Percentiles rank a stretch among this genome's conserved stretches.
These are phyloP conservation scores for Phytophthora sp. DNA, from an alignment of 352 stramenopile species.

Conservation along the genomic window DNA sequence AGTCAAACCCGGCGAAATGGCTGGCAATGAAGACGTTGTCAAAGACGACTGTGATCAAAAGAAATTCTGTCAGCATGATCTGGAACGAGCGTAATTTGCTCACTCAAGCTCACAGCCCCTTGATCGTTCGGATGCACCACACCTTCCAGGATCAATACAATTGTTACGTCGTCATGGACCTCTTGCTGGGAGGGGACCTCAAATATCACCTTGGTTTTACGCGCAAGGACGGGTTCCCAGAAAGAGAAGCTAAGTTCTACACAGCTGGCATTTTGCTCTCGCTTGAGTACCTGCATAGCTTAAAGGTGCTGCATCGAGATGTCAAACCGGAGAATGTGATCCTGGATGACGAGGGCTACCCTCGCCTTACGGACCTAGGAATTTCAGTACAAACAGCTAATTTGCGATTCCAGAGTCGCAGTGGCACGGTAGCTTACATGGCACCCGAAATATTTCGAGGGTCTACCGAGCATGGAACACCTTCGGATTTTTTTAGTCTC, in stretches of 20 bases:
- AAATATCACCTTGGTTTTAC: conserved; percentile 66
- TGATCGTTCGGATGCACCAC: conserved; percentile 71
- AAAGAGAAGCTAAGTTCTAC: conserved; percentile 64
- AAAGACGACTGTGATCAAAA: conserved; percentile 61
- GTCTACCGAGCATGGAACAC: conserved; percentile 56
- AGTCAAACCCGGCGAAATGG: conserved; percentile 53
- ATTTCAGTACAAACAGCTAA: conserved; percentile 61
- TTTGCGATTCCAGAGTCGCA: conserved; percentile 57
- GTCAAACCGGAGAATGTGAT: conserved; percentile 90
- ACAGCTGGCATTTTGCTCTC: conserved; percentile 61
- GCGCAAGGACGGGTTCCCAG: conserved; percentile 61
- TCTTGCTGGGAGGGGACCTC: conserved; percentile 75
- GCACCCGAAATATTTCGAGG: conserved; percentile 70
- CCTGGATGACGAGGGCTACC: conserved; percentile 78
- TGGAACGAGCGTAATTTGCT: conserved; percentile 81
- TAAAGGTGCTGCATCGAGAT: conserved; percentile 79
- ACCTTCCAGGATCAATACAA: conserved; percentile 69
- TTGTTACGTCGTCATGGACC: conserved; percentile 84
- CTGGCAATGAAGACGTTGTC: conserved; percentile 80
- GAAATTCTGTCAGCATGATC: conserved; percentile 73
- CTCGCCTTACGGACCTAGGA: conserved; percentile 74
- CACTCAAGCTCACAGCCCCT: conserved; percentile 47
- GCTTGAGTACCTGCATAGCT: conserved; percentile 70
- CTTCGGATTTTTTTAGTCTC: conserved; percentile 71
- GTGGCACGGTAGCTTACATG: conserved; percentile 75